Conservation (phyloP, 805 yeast species). For the Ogataea pini region DNA sequence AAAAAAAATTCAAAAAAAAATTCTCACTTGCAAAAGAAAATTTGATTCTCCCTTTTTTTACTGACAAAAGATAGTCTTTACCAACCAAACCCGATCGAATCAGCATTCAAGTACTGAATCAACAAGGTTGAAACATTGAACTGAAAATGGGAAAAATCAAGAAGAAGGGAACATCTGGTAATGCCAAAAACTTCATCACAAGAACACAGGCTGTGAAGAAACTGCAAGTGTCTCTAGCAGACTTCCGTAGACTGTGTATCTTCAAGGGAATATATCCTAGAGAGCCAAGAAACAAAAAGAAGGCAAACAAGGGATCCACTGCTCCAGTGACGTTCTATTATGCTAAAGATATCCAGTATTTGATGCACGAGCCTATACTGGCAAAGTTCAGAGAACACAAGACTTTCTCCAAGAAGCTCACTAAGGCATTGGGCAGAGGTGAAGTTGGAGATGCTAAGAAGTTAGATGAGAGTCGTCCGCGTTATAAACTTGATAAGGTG, state of each 20-base stretch:
- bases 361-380: conserved; percentile 92
- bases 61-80: too few species aligned
- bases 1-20: conserved; percentile 13
- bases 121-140: not conserved
- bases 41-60: conserved; percentile 13
- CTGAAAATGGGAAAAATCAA: conserved; percentile 60
- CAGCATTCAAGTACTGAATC: not conserved
- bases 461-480: conserved; percentile 77
- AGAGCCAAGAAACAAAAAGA: conserved; percentile 93
- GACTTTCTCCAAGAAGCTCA: conserved; percentile 87
- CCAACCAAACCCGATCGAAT: not conserved
- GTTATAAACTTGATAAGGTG: conserved; percentile 83
- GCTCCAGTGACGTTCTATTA: conserved; percentile 95
- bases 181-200: conserved; percentile 89
- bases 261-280: conserved; percentile 98
- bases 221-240: conserved; percentile 91
- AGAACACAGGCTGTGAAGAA: conserved; percentile 93
- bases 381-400: conserved; percentile 93
- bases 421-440: conserved; percentile 87
- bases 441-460: conserved; percentile 87
- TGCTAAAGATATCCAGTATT: conserved; percentile 89
- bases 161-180: conserved; percentile 84
- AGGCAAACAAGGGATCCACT: conserved; percentile 97
- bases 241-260: conserved; percentile 94
- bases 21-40: conserved; percentile 14